Evolutionary conservation across 2,329 filamentous ascomycete species (phyloP), one percentile per base, ranked within the genome.

Genomic region (Ophiognomonia clavigignenti-juglandacearum): DNA sequence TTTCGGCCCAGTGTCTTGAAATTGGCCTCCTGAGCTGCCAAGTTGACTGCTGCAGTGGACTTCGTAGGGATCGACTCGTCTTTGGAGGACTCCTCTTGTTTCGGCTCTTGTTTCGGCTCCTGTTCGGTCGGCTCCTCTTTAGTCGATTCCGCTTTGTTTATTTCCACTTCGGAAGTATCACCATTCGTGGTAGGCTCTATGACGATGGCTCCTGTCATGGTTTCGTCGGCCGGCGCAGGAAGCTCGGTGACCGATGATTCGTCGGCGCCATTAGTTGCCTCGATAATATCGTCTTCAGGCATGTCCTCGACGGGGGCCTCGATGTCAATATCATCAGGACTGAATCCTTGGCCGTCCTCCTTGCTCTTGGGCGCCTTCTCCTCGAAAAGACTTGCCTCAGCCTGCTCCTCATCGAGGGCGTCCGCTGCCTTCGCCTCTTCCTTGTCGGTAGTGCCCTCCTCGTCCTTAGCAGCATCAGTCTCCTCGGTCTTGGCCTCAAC

Each of bases 251-350:
- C 34, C 10, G 47, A 18, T 13, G 44, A 41, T 31, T 45, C 53
- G 31, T 48, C 43, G 7, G 7, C 40, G 24, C 59, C 23, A 56
- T 41, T 45, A 6, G 29, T n/a, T 16, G 43, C 52, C 14, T 51
- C 53, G 46, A 52, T 10, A 31, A 42, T 16, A 49, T 54, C 34
- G 11, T 52, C 50, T 14, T 32, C 9, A 22, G 39, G 35, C 19
- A 18, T 39, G 37, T 49, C 38, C 29, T 51, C 40, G 26, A 69
- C 65, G 0, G 67, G 70, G 27, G 68, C 67, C 49, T 71, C 69
- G 20, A 78, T 68, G 38, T 76, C 65, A 41, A 78, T 75, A 46
- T 78, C 74, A 3, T 77, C 74, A 0, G 72, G 71, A 4, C 55
- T 60, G 4, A 60, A 41, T 11, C 67, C 67, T 20, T 59, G 47